Base-by-base conservation (phyloP, 2,329 filamentous ascomycete species). In the Dothidotthia symphoricarpi region DNA sequence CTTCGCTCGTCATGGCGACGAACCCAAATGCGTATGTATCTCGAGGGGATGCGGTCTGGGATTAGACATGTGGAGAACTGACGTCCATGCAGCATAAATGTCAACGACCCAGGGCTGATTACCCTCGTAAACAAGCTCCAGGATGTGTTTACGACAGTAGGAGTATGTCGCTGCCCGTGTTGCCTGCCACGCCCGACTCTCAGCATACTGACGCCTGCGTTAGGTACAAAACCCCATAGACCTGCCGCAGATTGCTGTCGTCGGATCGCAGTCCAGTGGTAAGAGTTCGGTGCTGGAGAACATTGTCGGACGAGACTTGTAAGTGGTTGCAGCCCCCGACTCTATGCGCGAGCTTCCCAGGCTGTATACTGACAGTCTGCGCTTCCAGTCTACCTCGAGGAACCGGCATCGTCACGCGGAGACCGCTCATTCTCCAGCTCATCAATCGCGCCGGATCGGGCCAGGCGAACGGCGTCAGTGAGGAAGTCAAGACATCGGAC, bases 221-320 rank as follows among this genome's bases (percentile, higher is more conserved):
- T 53, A 85, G 81, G 93, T 97, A 63, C 93, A 95, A 80, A 98
- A 98, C 72, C 93, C 93, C 47, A 98, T 98, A 77, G 93, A 98
- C 75, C 75, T 98, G 50, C 93, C 93, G 38, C 93, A 98, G 75
- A 98, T 98, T 68, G 91, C 86, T 56, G 93, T 98, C 55, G 93
- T 98, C 41, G 93, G 93, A 64, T 96, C 90, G 70, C 93, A 98
- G 75, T 98, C 93, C 14, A 96, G 91, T 70, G 93, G 93, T 73
- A 98, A 98, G 83, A 96, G 89, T 78, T 98, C 93, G 13, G 93
- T 98, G 57, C 73, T 98, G 62, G 93, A 98, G 72, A 98, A 98
- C 66, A 98, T 98, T 63, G 93, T 98, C 41, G 93, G 93, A 43
- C 82, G 93, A 76, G 93, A 98, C 74, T 98, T 98, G 91, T 97